These are phyloP conservation scores for Metschnikowia peoriensis DNA, from an alignment of 805 yeast species.

Conservation along the genomic window DNA sequence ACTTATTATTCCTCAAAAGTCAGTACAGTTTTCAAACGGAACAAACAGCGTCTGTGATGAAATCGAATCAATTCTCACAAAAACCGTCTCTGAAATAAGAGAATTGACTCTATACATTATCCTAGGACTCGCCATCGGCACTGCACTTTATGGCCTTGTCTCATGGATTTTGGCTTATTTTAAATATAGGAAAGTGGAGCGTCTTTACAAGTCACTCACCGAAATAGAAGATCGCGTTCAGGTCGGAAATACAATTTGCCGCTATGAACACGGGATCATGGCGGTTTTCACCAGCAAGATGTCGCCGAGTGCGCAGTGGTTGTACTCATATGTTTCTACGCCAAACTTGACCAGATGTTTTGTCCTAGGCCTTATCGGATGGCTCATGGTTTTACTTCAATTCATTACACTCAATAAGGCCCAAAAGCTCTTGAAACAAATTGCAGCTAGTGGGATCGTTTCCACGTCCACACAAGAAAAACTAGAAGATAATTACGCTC, in stretches of 20 bases:
- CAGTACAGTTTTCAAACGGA: neutral
- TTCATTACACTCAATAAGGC: constrained; percentile 7
- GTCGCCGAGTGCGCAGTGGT: constrained; percentile 10
- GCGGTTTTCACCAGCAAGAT: constrained; percentile 2
- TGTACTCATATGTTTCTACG: constrained; percentile 5
- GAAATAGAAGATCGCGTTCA: constrained; percentile 6
- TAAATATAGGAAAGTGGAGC: constrained; percentile 2
- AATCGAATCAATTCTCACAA: neutral
- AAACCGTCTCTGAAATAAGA: constrained; percentile 2
- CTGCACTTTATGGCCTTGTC: constrained; percentile 3
- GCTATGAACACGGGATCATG: constrained; percentile 10
- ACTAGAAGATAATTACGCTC: constrained; percentile 1
- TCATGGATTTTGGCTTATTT: constrained; percentile 4
- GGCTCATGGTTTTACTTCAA: constrained; percentile 11
- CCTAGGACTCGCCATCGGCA: constrained; percentile 6
- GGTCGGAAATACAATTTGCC: constrained; percentile 10
- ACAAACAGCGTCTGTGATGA: constrained; percentile 4
- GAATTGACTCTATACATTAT: constrained; percentile 1
- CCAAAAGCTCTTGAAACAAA: neutral
- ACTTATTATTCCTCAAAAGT: neutral
- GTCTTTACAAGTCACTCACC: constrained; percentile 1
- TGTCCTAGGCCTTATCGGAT: constrained; percentile 9
- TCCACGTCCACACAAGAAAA: neutral
- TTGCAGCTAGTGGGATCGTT: neutral
- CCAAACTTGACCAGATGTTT: constrained; percentile 10